Evolutionary conservation across 768 basidiomycete species (phyloP), one percentile per base, ranked within the genome.

Genomic region (Holtermannia corniformis): DNA sequence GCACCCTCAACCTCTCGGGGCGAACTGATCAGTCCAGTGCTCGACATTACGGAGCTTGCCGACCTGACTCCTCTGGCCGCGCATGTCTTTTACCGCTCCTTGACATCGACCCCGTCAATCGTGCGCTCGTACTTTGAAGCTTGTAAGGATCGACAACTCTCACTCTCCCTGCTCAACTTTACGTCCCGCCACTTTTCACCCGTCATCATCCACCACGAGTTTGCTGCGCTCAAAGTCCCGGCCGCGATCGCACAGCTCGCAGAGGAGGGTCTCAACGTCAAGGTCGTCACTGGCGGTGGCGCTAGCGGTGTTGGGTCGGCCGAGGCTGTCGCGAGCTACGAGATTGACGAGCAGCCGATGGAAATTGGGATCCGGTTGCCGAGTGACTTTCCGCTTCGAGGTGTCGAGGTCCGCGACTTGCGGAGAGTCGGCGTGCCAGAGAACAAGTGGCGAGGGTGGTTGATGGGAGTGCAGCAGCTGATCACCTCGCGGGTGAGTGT

Each of bases 261-360:
- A 1, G 87, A 87, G 60, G 89, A 92, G 58, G 85, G 82, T 54
- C 74, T 96, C 54, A 79, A 79, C 7, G 75, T 97, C 71, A 89
- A 87, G 62, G 84, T 95, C 20, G 79, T 82, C 0, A 73, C 71
- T 27, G 79, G 80, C 1, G 70, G 67, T 1, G 68, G 66, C 5
- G 48, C 62, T 5, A 68, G 59, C 7, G 53, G 62, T 5, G 52
- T 49, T 4, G 65, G 65, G 23, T 79, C 82, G 21, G 82, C 84
- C 55, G 95, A 97, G 71, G 86, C 95, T 41, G 81, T 80, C 1
- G 88, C 84, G 10, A 78, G 80, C 16, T 99, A 93, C 65, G 75
- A 79, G 26, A 85, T 99, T 1, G 95, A 99, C 68, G 95, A 99
- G 42, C 88, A 97, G 66, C 80, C 83, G 47, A 80, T 99, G 59